These are phyloP conservation scores for Salix koriyanagi DNA, from an alignment of 345 rosid species.

Conservation along the genomic window DNA sequence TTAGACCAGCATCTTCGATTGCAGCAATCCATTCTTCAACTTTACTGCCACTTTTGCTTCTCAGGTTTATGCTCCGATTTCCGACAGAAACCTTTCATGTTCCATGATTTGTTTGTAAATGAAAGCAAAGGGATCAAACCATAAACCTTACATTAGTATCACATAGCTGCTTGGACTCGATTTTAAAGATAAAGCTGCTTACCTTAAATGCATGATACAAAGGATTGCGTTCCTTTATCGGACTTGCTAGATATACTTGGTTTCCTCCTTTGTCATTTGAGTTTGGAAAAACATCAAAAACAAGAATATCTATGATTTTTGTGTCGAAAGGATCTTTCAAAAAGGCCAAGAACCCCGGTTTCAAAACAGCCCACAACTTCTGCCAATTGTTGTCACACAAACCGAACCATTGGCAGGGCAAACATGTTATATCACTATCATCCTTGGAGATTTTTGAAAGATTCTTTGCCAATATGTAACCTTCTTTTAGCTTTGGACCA, in stretches of 20 bases:
- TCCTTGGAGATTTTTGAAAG: conserved; percentile 33
- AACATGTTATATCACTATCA: conserved; percentile 35
- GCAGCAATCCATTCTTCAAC: conserved; percentile 75
- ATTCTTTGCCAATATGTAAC: conserved; percentile 74
- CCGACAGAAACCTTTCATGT: conserved; percentile 56
- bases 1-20: conserved; percentile 51
- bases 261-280: conserved; percentile 29
- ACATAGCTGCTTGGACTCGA: background rate
- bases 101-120: background rate
- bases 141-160: background rate
- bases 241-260: conserved; percentile 46
- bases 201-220: conserved; percentile 61
- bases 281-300: conserved; percentile 53
- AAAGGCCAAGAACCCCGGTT: conserved; percentile 90
- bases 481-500: conserved; percentile 88
- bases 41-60: conserved; percentile 57
- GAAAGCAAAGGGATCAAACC: background rate
- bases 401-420: conserved; percentile 45
- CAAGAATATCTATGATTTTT: conserved; percentile 67
- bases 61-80: conserved; percentile 46
- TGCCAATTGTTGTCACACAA: conserved; percentile 59
- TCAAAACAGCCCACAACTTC: conserved; percentile 94
- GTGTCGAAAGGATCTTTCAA: conserved; percentile 69
- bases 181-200: conserved; percentile 11
- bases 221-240: conserved; percentile 64